These are phyloP conservation scores for Leccinum arenicola DNA, from an alignment of 768 basidiomycete genomes.

Conservation along the genomic window DNA sequence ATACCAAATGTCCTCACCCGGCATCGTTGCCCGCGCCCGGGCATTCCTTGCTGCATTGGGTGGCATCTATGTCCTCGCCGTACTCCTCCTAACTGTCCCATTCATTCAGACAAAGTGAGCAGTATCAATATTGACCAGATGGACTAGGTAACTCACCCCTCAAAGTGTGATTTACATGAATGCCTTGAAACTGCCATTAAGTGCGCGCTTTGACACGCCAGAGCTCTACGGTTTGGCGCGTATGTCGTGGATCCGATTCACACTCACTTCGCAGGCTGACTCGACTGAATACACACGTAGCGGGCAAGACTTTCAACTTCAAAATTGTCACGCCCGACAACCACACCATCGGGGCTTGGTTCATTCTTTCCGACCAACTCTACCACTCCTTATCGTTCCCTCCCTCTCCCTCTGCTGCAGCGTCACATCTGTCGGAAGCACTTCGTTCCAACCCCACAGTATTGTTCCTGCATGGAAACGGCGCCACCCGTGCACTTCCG, in stretches of 20 bases:
- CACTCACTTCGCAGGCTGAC: background rate
- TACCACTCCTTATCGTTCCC: conserved; percentile 49
- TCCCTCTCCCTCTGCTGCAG: conserved; percentile 35
- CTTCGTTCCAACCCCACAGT: conserved; percentile 64
- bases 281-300: conserved; percentile 33
- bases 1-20: conserved; percentile 1
- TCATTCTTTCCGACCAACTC: conserved; percentile 64
- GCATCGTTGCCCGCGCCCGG: conserved; percentile 29
- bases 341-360: conserved; percentile 82
- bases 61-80: conserved; percentile 48
- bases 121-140: background rate
- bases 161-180: conserved; percentile 64
- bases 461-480: conserved; percentile 94
- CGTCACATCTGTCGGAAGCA: conserved; percentile 49
- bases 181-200: conserved; percentile 57
- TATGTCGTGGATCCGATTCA: conserved; percentile 33
- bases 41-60: conserved; percentile 41
- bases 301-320: conserved; percentile 75
- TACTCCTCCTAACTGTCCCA: conserved; percentile 58
- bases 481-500: conserved; percentile 68
- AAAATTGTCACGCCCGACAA: conserved; percentile 73
- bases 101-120: conserved; percentile 69
- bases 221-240: conserved; percentile 82
- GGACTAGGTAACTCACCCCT: conserved; percentile 16
- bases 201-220: conserved; percentile 62